Conservation (phyloP, 176 grass and related monocot species). For the Pharus latifolius region DNA sequence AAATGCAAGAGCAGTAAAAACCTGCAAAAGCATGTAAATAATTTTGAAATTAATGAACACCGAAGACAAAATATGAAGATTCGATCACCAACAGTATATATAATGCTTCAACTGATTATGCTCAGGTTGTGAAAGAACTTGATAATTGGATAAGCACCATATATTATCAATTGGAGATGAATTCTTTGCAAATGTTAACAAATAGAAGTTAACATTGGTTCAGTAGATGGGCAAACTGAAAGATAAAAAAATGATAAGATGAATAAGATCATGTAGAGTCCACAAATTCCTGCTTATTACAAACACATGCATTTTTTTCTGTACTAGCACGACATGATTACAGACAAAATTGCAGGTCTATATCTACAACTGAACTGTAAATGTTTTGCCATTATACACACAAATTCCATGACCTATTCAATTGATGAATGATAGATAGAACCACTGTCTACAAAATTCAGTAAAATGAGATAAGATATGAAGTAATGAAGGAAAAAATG, state of each 20-base stretch:
- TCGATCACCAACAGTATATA: not conserved
- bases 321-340: not conserved
- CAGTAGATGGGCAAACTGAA: not conserved
- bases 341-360: not conserved
- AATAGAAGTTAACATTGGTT: not conserved
- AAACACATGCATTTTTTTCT: not conserved
- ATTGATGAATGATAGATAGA: not conserved
- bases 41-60: not conserved
- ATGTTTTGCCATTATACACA: not conserved
- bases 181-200: not conserved
- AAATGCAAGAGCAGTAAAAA: slow-evolving; percentile 78
- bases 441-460: not conserved
- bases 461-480: not conserved
- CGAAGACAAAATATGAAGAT: not conserved
- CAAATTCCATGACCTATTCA: not conserved
- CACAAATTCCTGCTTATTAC: not conserved
- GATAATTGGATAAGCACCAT: not conserved
- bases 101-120: not conserved
- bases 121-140: not conserved
- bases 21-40: slow-evolving; percentile 37
- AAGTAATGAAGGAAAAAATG: not conserved
- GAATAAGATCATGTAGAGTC: not conserved
- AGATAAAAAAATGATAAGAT: not conserved
- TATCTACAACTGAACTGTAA: not conserved
- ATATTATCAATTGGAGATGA: not conserved